Base-by-base conservation (phyloP, 495 filamentous ascomycete genomes). In the Aspergillus egyptiacus region DNA sequence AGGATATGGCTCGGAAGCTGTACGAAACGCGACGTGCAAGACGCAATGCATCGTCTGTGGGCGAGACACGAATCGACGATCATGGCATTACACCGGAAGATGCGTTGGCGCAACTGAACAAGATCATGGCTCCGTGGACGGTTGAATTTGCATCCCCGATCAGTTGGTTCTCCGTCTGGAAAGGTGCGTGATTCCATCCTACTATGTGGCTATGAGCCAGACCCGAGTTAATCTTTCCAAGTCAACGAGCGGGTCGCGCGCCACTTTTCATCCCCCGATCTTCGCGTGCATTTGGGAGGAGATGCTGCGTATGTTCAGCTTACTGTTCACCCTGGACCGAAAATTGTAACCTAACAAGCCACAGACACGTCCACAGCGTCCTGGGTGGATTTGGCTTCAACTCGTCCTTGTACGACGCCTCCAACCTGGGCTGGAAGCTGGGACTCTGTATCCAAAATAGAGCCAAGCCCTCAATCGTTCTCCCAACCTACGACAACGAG, bases 121-220 rank as follows among this genome's bases (percentile, higher is more conserved):
- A 43, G 17, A 43, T 43, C 40, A 31, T 43, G 22, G 24, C 40
- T 2, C 40, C 40, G 3, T 43, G 25, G 25, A 43, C 14, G 10
- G n/a, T 43, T 8, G 25, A 43, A 3, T 43, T 43, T 14, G 40
- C 40, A 1, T 43, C 40, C 4, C 25, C 40, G 2, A 43, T 43
- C 25, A 43, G 40, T 15, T 43, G 40, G 40, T 43, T 43, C 25
- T 43, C 40, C 3, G 40, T 43, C 1, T 43, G 40, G 40, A 43
- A 43, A 19, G 33, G 33, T 35, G 11, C 14, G 33, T 35, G 5
- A n/a, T n/a, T n/a, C n/a, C n/a, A n/a, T n/a, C n/a, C n/a, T n/a
- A n/a, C n/a, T 18, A 15, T 10, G 2, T 19, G 15, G 33, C n/a
- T 10, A 8, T 2, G 2, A 6, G 28, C 10, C 10, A 31, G 28